Percentiles rank a stretch among this genome's conserved stretches.
Evolutionary conservation across 2,329 filamentous ascomycete genomes (phyloP).

Genomic region (Colletotrichum higginsianum): DNA sequence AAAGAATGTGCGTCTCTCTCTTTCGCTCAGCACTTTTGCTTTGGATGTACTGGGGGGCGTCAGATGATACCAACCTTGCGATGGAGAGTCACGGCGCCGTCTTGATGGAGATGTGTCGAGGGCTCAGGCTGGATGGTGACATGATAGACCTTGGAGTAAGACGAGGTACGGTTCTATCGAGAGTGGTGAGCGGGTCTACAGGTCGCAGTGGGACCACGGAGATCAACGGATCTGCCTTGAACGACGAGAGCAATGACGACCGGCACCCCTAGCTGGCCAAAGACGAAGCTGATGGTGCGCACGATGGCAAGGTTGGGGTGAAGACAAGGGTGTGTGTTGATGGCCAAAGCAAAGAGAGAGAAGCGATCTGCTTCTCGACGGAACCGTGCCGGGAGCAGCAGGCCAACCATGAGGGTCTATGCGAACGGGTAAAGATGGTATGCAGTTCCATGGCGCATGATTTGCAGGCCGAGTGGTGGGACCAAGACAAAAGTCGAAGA

Average conservation of each 20-base stretch:
- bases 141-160: constrained; percentile 3
- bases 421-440: neutral
- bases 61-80: constrained; percentile 20
- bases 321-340: constrained; percentile 13
- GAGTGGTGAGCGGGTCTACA: constrained; percentile 6
- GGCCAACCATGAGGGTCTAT: neutral
- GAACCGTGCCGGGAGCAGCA: constrained; percentile 13
- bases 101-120: constrained; percentile 7
- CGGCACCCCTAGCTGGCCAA: neutral
- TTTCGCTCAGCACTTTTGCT: constrained; percentile 15
- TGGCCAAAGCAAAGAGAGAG: neutral
- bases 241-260: constrained; percentile 4
- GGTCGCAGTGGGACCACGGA: constrained; percentile 25
- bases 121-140: constrained; percentile 19
- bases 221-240: constrained; percentile 37
- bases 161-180: neutral
- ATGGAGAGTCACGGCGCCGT: constrained; percentile 20
- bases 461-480: constrained; percentile 18
- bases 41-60: constrained; percentile 25
- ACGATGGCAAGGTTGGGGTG: constrained; percentile 15
- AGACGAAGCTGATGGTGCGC: constrained; percentile 19
- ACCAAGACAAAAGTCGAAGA: constrained; percentile 2
- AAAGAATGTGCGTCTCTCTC: constrained; percentile 8
- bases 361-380: neutral
- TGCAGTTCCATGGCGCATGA: constrained; percentile 14